Base-by-base conservation (phyloP, 768 basidiomycete genomes). In the Russula dissimulans region DNA sequence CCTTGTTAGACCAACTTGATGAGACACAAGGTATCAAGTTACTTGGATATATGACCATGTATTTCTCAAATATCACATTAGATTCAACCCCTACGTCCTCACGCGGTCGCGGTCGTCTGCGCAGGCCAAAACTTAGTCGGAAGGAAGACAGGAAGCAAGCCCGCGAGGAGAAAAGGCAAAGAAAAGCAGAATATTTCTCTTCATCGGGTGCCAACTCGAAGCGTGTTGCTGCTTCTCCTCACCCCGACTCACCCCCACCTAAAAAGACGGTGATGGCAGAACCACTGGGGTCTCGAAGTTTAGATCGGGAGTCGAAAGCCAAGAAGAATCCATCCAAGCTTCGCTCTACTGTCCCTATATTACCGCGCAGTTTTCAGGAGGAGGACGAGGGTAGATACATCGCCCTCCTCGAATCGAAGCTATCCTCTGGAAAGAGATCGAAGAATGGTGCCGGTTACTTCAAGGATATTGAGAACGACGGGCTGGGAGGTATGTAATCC, bases 351-450 rank as follows among this genome's bases (percentile, higher is more conserved):
- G 53, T 54, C 0, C 55, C 64, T 34, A 43, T 42, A 0, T 50
- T 56, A 2, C 65, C 73, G 29, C 75, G 71, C 29, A 71, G 71
- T 6, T 74, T 69, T 36, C 72, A 74, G 58, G 81, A 90, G 61
- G 72, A 77, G 34, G 79, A 87, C 38, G 95, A 98, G 66, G 93
- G 95, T 67, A 79, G 80, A 0, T 91, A 95, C 68, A 97, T 97
- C 46, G 79, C 84, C 0, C 85, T 88, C 72, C 74, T 97, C 11
- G 95, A 97, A 71, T 76, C 79, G 0, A 87, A 85, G 70, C 79
- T 97, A 17, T 85, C 89, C 3, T 76, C 85, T 66, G 53, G 71
- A 39, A 74, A 78, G 59, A 69, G 58, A 1, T 68, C 68, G 15
- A 70, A 69, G 55, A 70, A 74, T 47, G 71, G 76, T 58, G 73